Conservation (phyloP, 495 filamentous ascomycete genomes). For the Penicillium diatomitis region DNA sequence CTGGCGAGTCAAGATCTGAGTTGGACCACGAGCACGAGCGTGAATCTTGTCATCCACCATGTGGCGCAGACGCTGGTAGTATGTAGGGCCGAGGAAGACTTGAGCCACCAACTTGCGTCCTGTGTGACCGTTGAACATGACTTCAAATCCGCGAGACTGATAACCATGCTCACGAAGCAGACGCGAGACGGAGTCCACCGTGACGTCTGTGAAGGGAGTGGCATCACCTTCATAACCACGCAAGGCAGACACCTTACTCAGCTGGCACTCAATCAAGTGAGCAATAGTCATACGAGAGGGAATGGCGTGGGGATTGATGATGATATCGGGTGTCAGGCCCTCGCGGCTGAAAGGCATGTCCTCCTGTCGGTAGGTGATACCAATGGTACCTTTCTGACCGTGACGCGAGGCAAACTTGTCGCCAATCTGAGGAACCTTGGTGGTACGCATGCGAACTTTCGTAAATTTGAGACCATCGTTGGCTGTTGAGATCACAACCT, state of each 20-base stretch:
- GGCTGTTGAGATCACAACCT: constrained; percentile 77
- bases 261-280: constrained; percentile 97
- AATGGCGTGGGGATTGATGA: constrained; percentile 99
- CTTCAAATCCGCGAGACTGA: constrained; percentile 92
- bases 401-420: constrained; percentile 99
- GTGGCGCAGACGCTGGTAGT: constrained; percentile 96
- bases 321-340: constrained; percentile 86
- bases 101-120: constrained; percentile 87
- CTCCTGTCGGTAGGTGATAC: constrained; percentile 93
- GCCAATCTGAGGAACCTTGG: constrained; percentile 95
- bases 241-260: constrained; percentile 87
- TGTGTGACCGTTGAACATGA: constrained; percentile 98
- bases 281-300: constrained; percentile 99
- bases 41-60: constrained; percentile 99
- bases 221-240: constrained; percentile 93
- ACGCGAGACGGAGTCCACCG: constrained; percentile 83
- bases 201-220: constrained; percentile 96
- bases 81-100: constrained; percentile 94
- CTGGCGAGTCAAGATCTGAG: constrained; percentile 95
- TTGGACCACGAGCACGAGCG: constrained; percentile 85
- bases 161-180: constrained; percentile 88
- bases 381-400: constrained; percentile 98
- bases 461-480: constrained; percentile 87
- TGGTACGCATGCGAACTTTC: constrained; percentile 94
- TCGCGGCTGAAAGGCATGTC: constrained; percentile 97